These are phyloP conservation scores for Naganishia vishniacii DNA, from an alignment of 768 basidiomycete species.

Conservation along the genomic window DNA sequence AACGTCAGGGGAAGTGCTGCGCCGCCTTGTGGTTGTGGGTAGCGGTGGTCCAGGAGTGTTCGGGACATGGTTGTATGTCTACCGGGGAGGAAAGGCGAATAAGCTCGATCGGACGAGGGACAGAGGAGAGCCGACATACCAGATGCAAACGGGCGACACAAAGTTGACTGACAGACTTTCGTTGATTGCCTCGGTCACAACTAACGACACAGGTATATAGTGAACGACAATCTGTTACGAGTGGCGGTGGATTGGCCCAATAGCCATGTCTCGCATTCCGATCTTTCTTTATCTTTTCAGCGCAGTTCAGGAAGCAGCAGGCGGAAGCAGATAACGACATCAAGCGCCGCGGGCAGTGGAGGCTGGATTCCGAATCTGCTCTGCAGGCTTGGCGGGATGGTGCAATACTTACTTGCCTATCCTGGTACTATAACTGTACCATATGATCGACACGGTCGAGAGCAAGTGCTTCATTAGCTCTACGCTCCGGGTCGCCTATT, in stretches of 20 bases:
- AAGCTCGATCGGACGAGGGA: not conserved
- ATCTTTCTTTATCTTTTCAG: not conserved
- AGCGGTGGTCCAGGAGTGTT: slow-evolving; percentile 9
- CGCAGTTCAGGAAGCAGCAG: not conserved
- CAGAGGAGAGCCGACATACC: not conserved
- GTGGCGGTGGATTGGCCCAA: slow-evolving; percentile 1
- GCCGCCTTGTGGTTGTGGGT: slow-evolving; percentile 51
- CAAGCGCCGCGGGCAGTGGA: too few relatives aligned
- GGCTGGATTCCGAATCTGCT: not conserved
- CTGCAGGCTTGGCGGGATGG: not conserved
- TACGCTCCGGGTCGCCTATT: too few relatives aligned
- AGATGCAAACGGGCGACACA: not conserved
- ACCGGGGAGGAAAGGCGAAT: not conserved
- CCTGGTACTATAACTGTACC: too few relatives aligned
- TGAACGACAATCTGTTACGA: not conserved
- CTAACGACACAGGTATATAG: not conserved
- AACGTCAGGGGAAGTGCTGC: slow-evolving; percentile 78
- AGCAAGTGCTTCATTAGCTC: too few relatives aligned
- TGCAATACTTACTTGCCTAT: too few relatives aligned
- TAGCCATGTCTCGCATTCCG: slow-evolving; percentile 4
- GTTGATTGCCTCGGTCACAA: not conserved
- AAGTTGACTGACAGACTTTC: not conserved
- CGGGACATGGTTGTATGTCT: not conserved
- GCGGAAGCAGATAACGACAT: slow-evolving; percentile 1
- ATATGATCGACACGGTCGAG: too few relatives aligned